Conservation (phyloP, 2,329 filamentous ascomycete species). For the Seiridium unicorne region DNA sequence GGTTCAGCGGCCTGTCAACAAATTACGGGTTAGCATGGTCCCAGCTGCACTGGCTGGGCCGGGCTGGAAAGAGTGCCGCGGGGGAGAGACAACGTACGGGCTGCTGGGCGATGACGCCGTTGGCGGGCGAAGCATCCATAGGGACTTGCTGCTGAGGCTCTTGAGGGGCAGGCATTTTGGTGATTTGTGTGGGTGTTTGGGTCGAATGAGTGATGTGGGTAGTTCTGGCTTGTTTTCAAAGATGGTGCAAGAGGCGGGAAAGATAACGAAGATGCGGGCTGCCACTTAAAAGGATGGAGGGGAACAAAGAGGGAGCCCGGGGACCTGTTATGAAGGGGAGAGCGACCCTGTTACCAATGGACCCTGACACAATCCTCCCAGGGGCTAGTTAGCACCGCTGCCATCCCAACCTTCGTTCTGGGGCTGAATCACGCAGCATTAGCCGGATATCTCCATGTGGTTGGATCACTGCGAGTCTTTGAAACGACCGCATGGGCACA, state of each 20-base stretch:
- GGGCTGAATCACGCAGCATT: neutral
- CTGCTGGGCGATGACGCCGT: conserved; percentile 38
- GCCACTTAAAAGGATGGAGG: neutral
- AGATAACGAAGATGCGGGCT: neutral
- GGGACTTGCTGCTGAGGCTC: conserved; percentile 42
- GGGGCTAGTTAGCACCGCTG: neutral
- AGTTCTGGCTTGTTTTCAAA: neutral
- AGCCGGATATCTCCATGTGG: neutral
- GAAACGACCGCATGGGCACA: conserved; percentile 1
- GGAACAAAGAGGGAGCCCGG: neutral
- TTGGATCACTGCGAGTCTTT: neutral
- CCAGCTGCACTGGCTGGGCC: neutral
- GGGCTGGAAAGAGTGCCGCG: neutral
- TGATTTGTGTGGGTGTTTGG: neutral
- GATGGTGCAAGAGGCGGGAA: neutral
- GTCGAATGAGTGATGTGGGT: neutral
- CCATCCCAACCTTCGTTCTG: neutral
- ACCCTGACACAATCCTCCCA: neutral
- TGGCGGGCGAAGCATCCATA: conserved; percentile 35
- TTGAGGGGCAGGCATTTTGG: conserved; percentile 39
- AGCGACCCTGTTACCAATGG: neutral
- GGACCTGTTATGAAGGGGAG: neutral
- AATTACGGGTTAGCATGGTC: neutral
- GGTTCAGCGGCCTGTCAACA: conserved; percentile 26
- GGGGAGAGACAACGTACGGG: conserved; percentile 31